A percentile compares a stretch with the other conserved stretches of the same genome.
Evolutionary conservation across 345 rosid genomes (phyloP).

Genomic region (Erysimum cheiranthoides): DNA sequence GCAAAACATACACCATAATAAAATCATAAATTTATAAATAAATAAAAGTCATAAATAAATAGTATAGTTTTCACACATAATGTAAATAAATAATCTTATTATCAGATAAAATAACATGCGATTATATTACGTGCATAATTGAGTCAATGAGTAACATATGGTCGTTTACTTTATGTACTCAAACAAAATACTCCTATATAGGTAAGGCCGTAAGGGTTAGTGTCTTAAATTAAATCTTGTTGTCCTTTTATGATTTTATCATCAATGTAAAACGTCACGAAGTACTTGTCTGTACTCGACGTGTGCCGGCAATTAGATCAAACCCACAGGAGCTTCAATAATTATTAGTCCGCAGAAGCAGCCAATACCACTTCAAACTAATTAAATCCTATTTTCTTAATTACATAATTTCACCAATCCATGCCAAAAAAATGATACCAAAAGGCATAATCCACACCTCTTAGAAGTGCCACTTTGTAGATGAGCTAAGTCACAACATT

Average conservation of each 20-base stretch:
- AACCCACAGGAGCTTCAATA: slow-evolving; percentile 30
- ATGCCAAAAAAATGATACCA: not conserved
- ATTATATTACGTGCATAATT: not conserved
- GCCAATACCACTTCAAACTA: slow-evolving; percentile 19
- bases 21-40: no score
- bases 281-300: slow-evolving; percentile 27
- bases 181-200: slow-evolving; percentile 11
- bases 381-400: not conserved
- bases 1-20: not conserved
- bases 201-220: slow-evolving; percentile 9
- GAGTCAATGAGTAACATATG: not conserved
- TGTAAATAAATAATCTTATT: not conserved
- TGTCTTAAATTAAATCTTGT: slow-evolving; percentile 21
- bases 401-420: not conserved
- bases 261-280: slow-evolving; percentile 21
- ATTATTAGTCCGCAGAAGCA: slow-evolving; percentile 42
- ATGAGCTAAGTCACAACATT: not conserved
- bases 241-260: slow-evolving; percentile 28
- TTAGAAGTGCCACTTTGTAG: not conserved
- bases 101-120: not conserved
- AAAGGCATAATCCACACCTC: not conserved
- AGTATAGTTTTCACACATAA: not conserved
- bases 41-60: not conserved
- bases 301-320: slow-evolving; percentile 33
- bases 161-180: not conserved